Evolutionary conservation across 2,329 filamentous ascomycete species (phyloP), one percentile per base, ranked within the genome.

Genomic region (Verticillium isaacii): DNA sequence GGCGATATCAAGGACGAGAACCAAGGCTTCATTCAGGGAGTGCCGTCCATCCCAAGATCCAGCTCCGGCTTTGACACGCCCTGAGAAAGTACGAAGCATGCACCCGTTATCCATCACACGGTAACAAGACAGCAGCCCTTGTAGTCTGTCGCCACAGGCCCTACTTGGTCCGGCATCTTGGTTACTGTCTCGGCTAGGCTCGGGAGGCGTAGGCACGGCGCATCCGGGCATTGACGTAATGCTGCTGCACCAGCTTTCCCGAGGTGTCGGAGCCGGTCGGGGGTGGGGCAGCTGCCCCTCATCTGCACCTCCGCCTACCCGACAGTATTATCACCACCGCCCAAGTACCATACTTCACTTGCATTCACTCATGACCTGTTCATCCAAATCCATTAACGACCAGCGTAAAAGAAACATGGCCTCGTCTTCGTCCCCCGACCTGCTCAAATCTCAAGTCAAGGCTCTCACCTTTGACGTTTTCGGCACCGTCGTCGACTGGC

Each of bases 401-500:
- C 9, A n/a, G 8, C 2, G 29, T 23, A 11, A 9, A 29, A 11
- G 17, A 37, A 56, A 32, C 52, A 73, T 73, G 74, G 71, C 71
- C 39, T 59, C 39, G 50, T 61, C 25, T 56, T 23, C 34, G 57
- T 59, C 58, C 11, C 37, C 59, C 29, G 58, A 56, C 32, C 50
- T 58, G 14, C 32, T 58, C 62, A 56, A 32, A 36, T 34, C 57
- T 25, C 64, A 69, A 32, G 68, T 85, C 65, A 85, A 86, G 66
- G 89, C 84, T 8, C 78, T 93, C 37, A 81, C 88, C 60, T 92
- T 92, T 70, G 90, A 93, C 75, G 84, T 92, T 68, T 93, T 93
- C 73, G 90, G 90, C 66, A 95, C 92, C 1, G 86, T 89, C 65
- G 91, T 95, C 56, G 83, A 94, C 78, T 94, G 91, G 90, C 88